phyloP scores from a whole-genome alignment of 805 yeast genomes.

The Lachancea kluyveri region DNA sequence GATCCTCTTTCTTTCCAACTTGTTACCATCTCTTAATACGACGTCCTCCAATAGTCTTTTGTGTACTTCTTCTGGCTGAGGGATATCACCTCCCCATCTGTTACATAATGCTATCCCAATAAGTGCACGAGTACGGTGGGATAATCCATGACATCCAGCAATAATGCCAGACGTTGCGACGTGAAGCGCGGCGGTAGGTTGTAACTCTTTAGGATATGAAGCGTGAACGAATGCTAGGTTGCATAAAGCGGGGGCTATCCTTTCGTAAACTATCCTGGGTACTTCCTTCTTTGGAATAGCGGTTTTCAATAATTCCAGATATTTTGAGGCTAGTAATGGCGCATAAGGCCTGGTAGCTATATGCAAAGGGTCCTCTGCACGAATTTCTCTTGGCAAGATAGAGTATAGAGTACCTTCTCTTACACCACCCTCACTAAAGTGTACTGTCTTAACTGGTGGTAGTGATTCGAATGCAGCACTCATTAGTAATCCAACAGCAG shows the following conservation, averaged over 20 bases:
- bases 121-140: conserved; percentile 65
- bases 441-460: conserved; percentile 54
- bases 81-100: conserved; percentile 77
- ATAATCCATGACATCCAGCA: conserved; percentile 69
- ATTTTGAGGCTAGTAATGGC: conserved; percentile 54
- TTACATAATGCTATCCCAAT: conserved; percentile 71
- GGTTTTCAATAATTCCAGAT: conserved; percentile 45
- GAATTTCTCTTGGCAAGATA: conserved; percentile 48
- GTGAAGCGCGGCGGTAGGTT: conserved; percentile 66
- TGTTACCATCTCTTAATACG: conserved; percentile 41
- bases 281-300: conserved; percentile 53
- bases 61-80: conserved; percentile 45
- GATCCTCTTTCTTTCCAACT: conserved; percentile 38
- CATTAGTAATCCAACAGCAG: conserved; percentile 59
- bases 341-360: conserved; percentile 70
- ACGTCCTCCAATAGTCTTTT: conserved; percentile 42
- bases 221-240: conserved; percentile 73
- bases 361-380: conserved; percentile 61
- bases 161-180: conserved; percentile 70
- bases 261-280: conserved; percentile 49
- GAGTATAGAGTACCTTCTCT: conserved; percentile 71
- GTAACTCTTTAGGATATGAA: conserved; percentile 70
- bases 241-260: conserved; percentile 66
- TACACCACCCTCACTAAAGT: conserved; percentile 72
- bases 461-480: conserved; percentile 57